These are phyloP conservation scores for Xylaria cubensis DNA, from an alignment of 495 filamentous ascomycete genomes.

Conservation along the genomic window DNA sequence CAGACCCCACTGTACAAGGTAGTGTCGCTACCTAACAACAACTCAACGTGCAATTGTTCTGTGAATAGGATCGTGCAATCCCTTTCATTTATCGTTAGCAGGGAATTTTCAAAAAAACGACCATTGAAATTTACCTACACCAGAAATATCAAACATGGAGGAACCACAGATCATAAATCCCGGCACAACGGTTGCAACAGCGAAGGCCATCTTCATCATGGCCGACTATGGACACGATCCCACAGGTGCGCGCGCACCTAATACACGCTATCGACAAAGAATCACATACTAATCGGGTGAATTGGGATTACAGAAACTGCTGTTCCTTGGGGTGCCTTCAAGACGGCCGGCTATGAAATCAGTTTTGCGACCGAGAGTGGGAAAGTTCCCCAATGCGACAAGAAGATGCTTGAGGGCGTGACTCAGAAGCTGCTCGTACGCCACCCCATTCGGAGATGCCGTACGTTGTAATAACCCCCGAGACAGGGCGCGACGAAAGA, in stretches of 20 bases:
- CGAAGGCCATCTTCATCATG: slow-evolving; percentile 56
- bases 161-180: slow-evolving; percentile 34
- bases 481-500: slow-evolving; percentile 54
- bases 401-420: slow-evolving; percentile 58
- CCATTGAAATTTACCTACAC: not conserved
- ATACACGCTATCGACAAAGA: not conserved
- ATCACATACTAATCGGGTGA: not conserved
- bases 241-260: slow-evolving; percentile 47
- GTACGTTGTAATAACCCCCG: slow-evolving; percentile 23
- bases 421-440: slow-evolving; percentile 60
- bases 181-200: slow-evolving; percentile 24
- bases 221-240: slow-evolving; percentile 64
- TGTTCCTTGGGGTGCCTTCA: slow-evolving; percentile 58
- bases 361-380: slow-evolving; percentile 60
- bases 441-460: slow-evolving; percentile 12
- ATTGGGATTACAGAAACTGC: slow-evolving; percentile 52
- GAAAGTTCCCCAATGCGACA: slow-evolving; percentile 56
- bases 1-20: too few relatives aligned
- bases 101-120: not conserved
- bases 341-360: slow-evolving; percentile 57
- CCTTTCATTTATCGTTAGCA: not conserved
- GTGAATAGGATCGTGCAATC: not conserved
- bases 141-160: slow-evolving; percentile 27
- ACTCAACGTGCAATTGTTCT: not conserved
- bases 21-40: not conserved